Percentiles rank a stretch among this genome's conserved stretches.
These are phyloP conservation scores for Backusella westeae DNA, from an alignment of 192 early-diverging fungal genomes.

Conservation along the genomic window DNA sequence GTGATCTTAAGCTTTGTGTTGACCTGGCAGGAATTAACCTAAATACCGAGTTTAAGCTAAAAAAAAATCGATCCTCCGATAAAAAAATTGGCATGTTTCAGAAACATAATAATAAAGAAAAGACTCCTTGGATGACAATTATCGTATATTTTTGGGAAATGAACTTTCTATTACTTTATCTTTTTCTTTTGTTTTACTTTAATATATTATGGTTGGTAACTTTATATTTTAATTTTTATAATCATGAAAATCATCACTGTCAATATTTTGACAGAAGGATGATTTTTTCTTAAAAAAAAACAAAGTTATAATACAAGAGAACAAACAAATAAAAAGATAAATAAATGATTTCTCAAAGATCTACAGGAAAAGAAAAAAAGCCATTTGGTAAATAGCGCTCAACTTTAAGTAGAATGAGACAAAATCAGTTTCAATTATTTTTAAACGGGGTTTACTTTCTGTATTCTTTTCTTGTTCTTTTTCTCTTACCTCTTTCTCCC, in stretches of 20 bases:
- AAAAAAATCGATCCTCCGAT: background rate
- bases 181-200: background rate
- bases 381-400: background rate
- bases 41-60: background rate
- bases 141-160: background rate
- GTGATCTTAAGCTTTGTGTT: too few relatives aligned
- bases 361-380: background rate
- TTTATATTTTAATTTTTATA: background rate
- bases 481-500: background rate
- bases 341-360: background rate
- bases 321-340: background rate
- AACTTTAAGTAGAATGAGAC: slow-evolving; percentile 2
- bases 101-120: background rate
- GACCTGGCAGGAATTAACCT: background rate
- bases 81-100: background rate
- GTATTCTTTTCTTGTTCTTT: background rate
- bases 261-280: background rate
- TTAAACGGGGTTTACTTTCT: background rate
- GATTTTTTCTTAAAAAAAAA: background rate
- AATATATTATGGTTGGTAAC: background rate
- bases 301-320: background rate
- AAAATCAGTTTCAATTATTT: background rate
- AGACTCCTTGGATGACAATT: background rate
- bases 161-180: background rate
- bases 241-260: background rate